Base-by-base conservation (phyloP, 495 filamentous ascomycete species). In the Xylaria venustula region DNA sequence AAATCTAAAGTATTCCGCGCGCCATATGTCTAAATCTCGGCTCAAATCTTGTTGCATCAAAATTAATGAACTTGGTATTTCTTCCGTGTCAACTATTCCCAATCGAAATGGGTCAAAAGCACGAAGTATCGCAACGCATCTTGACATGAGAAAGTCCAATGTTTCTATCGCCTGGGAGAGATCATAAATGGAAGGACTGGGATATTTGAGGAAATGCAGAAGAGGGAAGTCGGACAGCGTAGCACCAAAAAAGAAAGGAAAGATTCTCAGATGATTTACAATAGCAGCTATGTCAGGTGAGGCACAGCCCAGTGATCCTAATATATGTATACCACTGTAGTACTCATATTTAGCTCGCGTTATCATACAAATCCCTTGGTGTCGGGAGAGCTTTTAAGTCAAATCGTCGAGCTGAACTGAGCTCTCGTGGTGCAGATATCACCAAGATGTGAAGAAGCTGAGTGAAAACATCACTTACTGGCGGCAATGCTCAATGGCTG, bases 401-500 rank as follows among this genome's bases (percentile, higher is more conserved):
- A n/a, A n/a, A n/a, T n/a, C n/a, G n/a, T n/a, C n/a, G n/a, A n/a
- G n/a, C n/a, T n/a, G n/a, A n/a, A n/a, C n/a, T n/a, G n/a, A n/a
- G n/a, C n/a, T n/a, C n/a, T n/a, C n/a, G n/a, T n/a, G n/a, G n/a
- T n/a, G n/a, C n/a, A n/a, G n/a, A n/a, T n/a, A n/a, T n/a, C n/a
- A n/a, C n/a, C n/a, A n/a, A n/a, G n/a, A n/a, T n/a, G n/a, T n/a
- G n/a, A 11, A 34, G 30, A 34, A 34, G 4, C 4, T 11, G 30
- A 34, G 30, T 11, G 4, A 40, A 40, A 34, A 34, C 11, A 40
- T 40, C 5, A 15, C 37, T 40, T 11, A 40, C 37, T 81, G 73
- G 34, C 67, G 69, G 53, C 70, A 76, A 19, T 81, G 69, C 15
- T 56, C 51, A n/a, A 78, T 67, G 20, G 79, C 80, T 2, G 69